Evolutionary conservation across 768 basidiomycete genomes (phyloP), one percentile per base, ranked within the genome.

Genomic region (Cystofilobasidium capitatum): DNA sequence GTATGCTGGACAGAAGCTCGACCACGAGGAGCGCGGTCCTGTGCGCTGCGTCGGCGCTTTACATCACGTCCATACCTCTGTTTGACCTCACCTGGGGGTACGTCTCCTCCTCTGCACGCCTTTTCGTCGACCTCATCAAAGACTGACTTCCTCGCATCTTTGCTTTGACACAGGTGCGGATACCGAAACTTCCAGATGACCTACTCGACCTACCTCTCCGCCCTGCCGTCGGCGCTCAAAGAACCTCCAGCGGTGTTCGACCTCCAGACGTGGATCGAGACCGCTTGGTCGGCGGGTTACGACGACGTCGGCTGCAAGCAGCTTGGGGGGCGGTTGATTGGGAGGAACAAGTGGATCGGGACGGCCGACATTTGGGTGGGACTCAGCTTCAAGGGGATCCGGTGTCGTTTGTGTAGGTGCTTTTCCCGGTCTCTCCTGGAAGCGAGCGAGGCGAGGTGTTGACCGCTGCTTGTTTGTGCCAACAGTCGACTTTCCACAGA

Each of bases 351-450:
- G 45, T 68, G 66, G 66, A 68, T 68, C 17, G 66, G 66, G 10
- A 47, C 66, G 54, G 59, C 49, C 26, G 66, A 68, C 35, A 37
- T 68, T 20, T 68, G 66, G 66, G 66, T 63, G 12, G 66, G 54
- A 22, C 36, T 62, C 17, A 68, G 42, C 59, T 57, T 13, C 17
- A 31, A 26, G 37, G 66, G 66, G 5, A 63, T 68, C 24, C 51
- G 47, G 54, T 68, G 42, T 2, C 31, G 8, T 17, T 29, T 42
- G 3, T 16, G 63, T 54, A 16, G 3, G 26, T 7, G 17, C 24
- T 61, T n/a, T 33, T 10, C n/a, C 39, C 17, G 59, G 17, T 44
- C 29, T 14, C 3, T 1, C 29, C 45, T 20, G 44, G 5, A 10
- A 31, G 16, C 24, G 14, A 24, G 26, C 26, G 37, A 22, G 17